Evolutionary conservation across 1,284 basidiomycete species (phyloP), one percentile per base, ranked within the genome.

Genomic region (Xerocomus tenax): DNA sequence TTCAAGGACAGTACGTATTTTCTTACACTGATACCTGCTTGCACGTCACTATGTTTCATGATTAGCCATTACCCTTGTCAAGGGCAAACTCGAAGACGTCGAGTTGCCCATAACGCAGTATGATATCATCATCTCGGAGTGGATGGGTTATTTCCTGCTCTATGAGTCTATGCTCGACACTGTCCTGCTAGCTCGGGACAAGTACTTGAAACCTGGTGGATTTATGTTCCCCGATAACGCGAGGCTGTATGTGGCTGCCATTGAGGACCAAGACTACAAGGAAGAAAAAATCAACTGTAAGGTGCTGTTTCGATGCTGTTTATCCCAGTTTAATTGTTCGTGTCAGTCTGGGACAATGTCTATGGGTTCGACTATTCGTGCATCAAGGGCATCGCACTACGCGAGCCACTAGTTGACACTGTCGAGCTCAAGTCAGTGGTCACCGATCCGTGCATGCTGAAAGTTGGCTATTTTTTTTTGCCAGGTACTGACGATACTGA

Each of bases 91-190:
- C 54, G 95, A 98, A 71, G 94, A 97, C 49, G 76, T 83, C 52
- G 79, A 83, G 59, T 76, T 95, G 39, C 92, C 93, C 5, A 81
- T 93, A 62, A 71, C 87, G 57, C 72, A 93, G 68, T 95, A 92
- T 65, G 96, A 99, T 69, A 96, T 99, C 70, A 98, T 99, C 74
- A 92, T 99, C 67, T 98, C 94, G 53, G 96, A 99, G 70, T 96
- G 92, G 91, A 96, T 96, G 91, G 91, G 91, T 34, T 93, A 93
- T 68, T 91, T 91, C 74, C 72, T 91, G 58, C 81, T 98, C 21
- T 99, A 98, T 75, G 96, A 99, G 70, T 95, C 91, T 66, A 98
- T 99, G 96, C 82, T 98, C 57, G 95, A 98, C 73, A 97, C 95
- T 39, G 96, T 99, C 47, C 81, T 99, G 29, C 77, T 95, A 48